These are phyloP conservation scores for Colletotrichum sansevieriae DNA, from an alignment of 2,329 filamentous ascomycete species.

Conservation along the genomic window DNA sequence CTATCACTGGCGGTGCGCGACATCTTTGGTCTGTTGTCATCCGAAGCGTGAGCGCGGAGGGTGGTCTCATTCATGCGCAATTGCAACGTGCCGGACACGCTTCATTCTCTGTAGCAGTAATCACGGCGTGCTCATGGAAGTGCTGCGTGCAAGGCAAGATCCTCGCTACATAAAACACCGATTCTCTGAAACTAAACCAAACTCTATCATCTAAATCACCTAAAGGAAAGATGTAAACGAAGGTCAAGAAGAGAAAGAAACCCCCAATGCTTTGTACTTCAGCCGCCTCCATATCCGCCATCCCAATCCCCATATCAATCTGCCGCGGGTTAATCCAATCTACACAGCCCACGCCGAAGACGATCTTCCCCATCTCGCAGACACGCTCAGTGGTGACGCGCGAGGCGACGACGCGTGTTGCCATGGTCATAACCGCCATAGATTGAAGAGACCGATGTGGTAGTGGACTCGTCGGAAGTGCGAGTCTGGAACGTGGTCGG, in stretches of 20 bases:
- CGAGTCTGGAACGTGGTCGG: conserved; percentile 25
- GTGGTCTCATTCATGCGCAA: too few species aligned
- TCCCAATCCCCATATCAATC: background rate
- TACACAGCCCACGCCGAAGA: background rate
- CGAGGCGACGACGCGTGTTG: background rate
- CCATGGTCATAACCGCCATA: conserved; percentile 21
- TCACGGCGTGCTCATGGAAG: background rate
- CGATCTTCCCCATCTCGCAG: too few species aligned
- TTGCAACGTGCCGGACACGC: too few species aligned
- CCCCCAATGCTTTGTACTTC: conserved; percentile 25
- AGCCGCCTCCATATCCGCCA: too few species aligned
- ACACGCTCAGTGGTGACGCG: background rate
- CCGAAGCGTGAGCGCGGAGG: too few species aligned
- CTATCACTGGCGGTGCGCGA: too few species aligned
- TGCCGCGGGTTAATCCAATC: background rate
- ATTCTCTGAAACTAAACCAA: background rate
- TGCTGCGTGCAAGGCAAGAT: background rate
- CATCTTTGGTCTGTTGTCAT: too few species aligned
- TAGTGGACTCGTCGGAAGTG: conserved; percentile 3
- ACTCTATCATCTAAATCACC: conserved; percentile 3
- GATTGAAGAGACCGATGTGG: background rate
- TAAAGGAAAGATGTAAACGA: conserved; percentile 22
- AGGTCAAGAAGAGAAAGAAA: conserved; percentile 36
- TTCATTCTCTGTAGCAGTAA: too few species aligned
- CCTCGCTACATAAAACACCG: conserved; percentile 2